Percentiles rank a stretch among this genome's conserved stretches.
phyloP scores from a whole-genome alignment of 352 stramenopile species.

The Globisporangium perplexum region DNA sequence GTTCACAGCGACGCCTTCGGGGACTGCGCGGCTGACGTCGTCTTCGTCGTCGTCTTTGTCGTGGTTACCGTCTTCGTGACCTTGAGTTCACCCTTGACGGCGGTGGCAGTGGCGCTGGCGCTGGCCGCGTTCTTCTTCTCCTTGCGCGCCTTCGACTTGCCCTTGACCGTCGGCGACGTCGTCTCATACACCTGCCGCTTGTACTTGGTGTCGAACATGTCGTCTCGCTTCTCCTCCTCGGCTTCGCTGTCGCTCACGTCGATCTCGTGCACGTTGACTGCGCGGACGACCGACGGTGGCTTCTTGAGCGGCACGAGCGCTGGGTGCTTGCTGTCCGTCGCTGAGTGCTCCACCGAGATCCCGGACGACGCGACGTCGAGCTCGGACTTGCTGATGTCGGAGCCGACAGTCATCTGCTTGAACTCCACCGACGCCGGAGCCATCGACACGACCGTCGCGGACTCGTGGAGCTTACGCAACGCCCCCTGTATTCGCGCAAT shows the following conservation, averaged over 20 bases:
- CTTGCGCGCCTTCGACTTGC: conserved; percentile 2
- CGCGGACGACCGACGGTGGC: conserved; percentile 31
- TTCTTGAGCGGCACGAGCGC: conserved; percentile 36
- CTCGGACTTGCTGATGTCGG: conserved; percentile 17
- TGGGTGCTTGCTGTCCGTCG: conserved; percentile 17
- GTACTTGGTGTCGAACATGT: conserved; percentile 11
- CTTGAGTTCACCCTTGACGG: background rate
- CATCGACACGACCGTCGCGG: conserved; percentile 40
- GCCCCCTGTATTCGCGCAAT: conserved; percentile 14
- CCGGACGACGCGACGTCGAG: conserved; percentile 8
- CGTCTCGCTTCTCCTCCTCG: conserved; percentile 30
- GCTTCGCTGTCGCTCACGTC: conserved; percentile 29
- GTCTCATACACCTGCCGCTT: conserved; percentile 6
- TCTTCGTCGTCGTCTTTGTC: conserved; percentile 1
- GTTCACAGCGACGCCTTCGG: conserved; percentile 1
- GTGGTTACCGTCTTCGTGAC: background rate
- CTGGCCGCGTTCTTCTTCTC: background rate
- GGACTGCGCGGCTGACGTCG: background rate
- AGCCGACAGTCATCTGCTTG: conserved; percentile 25
- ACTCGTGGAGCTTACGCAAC: conserved; percentile 43
- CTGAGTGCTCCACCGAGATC: conserved; percentile 32
- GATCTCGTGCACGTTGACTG: conserved; percentile 22
- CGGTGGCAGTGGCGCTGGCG: background rate
- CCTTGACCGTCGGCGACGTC: background rate
- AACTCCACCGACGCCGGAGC: conserved; percentile 29